phyloP scores from a whole-genome alignment of 495 filamentous ascomycete genomes.

The Aspergillus affinis region DNA sequence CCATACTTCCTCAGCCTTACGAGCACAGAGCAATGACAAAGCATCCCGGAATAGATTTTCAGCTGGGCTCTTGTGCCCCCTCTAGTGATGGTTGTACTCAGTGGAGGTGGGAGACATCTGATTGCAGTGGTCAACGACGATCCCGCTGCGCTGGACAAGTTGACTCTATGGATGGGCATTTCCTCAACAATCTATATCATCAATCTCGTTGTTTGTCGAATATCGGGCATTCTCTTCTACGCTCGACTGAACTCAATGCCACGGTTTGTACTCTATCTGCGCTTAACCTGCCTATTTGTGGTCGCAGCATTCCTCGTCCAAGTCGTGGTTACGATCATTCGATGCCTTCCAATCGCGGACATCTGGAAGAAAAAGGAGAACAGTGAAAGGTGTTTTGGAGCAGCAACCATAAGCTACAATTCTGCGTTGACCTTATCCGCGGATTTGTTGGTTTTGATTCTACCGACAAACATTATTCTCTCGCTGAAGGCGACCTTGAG shows the following conservation, averaged over 20 bases:
- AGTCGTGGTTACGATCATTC: slow-evolving; percentile 19
- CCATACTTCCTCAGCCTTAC: too few relatives aligned
- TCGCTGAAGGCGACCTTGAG: slow-evolving; percentile 14
- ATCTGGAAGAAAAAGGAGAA: slow-evolving; percentile 12
- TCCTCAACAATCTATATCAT: slow-evolving; percentile 16
- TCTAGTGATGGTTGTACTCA: too few relatives aligned
- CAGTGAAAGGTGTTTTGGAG: slow-evolving; percentile 16
- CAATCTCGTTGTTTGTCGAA: slow-evolving; percentile 21
- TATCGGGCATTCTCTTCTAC: slow-evolving; percentile 25
- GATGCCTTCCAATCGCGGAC: slow-evolving; percentile 20
- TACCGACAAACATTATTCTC: slow-evolving; percentile 18
- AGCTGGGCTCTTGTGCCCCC: too few relatives aligned
- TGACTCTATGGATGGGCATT: too few relatives aligned
- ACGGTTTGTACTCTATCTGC: slow-evolving; percentile 16
- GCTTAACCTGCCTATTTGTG: slow-evolving; percentile 13
- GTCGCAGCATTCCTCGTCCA: slow-evolving; percentile 19
- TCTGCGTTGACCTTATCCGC: slow-evolving; percentile 17
- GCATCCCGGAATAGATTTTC: too few relatives aligned
- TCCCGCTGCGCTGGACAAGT: too few relatives aligned
- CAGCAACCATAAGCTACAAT: slow-evolving; percentile 18
- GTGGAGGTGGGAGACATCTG: neutral
- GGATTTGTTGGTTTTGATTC: slow-evolving; percentile 18
- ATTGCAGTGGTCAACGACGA: slow-evolving; percentile 1
- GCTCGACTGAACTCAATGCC: slow-evolving; percentile 26
- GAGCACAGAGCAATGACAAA: too few relatives aligned